Evolutionary conservation across 1,139 yeast genomes (phyloP).

Genomic region (Saccharomyces hybrid): DNA sequence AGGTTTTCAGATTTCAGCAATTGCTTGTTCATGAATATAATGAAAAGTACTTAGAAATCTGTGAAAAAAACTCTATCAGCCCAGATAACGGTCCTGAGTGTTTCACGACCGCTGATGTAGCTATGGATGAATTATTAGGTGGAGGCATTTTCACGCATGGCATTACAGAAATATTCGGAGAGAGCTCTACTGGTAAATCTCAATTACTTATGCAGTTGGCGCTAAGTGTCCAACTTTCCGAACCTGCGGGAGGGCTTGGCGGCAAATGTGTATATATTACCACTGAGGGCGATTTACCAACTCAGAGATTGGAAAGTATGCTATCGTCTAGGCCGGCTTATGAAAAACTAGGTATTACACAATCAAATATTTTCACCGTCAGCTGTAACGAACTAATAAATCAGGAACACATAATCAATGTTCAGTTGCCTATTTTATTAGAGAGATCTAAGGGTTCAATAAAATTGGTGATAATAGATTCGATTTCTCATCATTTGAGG

Average conservation of each 20-base stretch:
- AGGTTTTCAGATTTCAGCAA: slow-evolving; percentile 39
- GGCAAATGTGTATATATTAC: slow-evolving; percentile 55
- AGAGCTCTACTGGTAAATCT: slow-evolving; percentile 79
- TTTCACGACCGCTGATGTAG: slow-evolving; percentile 54
- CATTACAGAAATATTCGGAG: slow-evolving; percentile 77
- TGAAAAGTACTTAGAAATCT: slow-evolving; percentile 9
- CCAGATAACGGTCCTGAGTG: not conserved
- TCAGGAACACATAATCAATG: slow-evolving; percentile 65
- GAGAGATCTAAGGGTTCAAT: slow-evolving; percentile 37
- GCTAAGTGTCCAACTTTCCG: slow-evolving; percentile 47
- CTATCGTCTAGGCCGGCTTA: slow-evolving; percentile 30
- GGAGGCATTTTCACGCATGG: slow-evolving; percentile 67
- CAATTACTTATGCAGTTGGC: slow-evolving; percentile 64
- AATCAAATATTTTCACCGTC: slow-evolving; percentile 50
- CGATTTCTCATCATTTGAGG: slow-evolving; percentile 79
- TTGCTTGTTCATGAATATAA: slow-evolving; percentile 27
- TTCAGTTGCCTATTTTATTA: slow-evolving; percentile 59
- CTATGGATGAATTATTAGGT: slow-evolving; percentile 48
- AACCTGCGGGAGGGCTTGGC: slow-evolving; percentile 40
- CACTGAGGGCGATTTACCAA: slow-evolving; percentile 69
- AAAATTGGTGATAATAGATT: slow-evolving; percentile 62
- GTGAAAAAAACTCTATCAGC: not conserved
- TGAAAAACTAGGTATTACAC: slow-evolving; percentile 29
- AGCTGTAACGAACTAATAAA: slow-evolving; percentile 63
- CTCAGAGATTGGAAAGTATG: slow-evolving; percentile 45